Conservation (phyloP, 441 rosid species). For the Pelargonium fulgidum region DNA sequence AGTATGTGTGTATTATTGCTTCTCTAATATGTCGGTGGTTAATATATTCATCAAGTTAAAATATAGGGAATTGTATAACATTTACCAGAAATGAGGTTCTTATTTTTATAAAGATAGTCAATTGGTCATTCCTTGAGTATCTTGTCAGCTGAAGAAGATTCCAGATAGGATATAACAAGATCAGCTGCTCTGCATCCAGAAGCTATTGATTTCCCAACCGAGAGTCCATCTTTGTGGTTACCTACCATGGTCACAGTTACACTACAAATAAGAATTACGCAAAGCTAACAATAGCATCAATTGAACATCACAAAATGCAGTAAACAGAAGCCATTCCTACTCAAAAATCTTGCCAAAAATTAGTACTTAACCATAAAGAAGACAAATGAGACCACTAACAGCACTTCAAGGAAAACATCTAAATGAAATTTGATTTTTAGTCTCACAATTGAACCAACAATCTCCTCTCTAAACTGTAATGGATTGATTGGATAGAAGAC, state of each 20-base stretch:
- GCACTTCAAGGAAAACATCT: too few relatives aligned
- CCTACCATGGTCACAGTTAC: conserved; percentile 38
- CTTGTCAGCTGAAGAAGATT: conserved; percentile 44
- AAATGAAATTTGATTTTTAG: background rate
- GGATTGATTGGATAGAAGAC: background rate
- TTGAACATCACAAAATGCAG: conserved; percentile 3
- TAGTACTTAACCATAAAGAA: background rate
- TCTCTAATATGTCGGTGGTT: too few relatives aligned
- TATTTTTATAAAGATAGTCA: conserved; percentile 14
- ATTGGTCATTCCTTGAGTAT: conserved; percentile 20
- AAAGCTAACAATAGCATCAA: background rate
- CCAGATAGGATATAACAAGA: conserved; percentile 68
- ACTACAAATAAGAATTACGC: conserved; percentile 7
- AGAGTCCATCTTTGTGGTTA: conserved; percentile 78
- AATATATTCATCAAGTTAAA: background rate
- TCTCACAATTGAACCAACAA: background rate
- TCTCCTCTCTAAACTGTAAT: background rate
- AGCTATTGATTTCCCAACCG: conserved; percentile 74
- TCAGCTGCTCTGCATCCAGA: conserved; percentile 92
- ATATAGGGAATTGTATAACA: background rate
- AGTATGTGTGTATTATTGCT: too few relatives aligned
- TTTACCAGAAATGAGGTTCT: background rate
- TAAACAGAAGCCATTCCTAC: background rate
- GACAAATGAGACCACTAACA: background rate
- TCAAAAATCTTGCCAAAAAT: background rate